Evolutionary conservation across 106 monocot genomes (phyloP).

Genomic region (Allium fistulosum): DNA sequence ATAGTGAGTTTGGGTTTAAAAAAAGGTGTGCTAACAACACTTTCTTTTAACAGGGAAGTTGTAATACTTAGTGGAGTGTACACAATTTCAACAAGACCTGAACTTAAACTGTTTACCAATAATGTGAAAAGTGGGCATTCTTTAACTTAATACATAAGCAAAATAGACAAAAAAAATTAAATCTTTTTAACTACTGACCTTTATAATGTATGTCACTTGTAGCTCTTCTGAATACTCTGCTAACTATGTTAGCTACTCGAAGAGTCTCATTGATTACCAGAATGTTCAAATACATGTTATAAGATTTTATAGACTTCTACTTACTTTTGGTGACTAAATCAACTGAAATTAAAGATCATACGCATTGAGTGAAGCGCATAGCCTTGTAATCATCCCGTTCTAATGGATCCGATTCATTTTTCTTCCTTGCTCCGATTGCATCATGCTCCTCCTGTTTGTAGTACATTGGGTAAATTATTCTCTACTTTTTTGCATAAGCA

Average conservation of each 20-base stretch:
- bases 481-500: too few species aligned
- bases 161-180: too few species aligned
- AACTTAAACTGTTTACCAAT: too few species aligned
- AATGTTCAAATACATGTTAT: neutral
- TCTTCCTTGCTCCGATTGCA: conserved; percentile 45
- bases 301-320: neutral
- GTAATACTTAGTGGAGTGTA: neutral
- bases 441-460: conserved; percentile 58
- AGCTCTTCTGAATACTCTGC: conserved; percentile 81
- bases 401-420: conserved; percentile 26
- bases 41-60: neutral
- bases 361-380: conserved; percentile 89
- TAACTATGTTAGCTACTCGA: conserved; percentile 53
- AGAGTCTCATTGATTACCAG: conserved; percentile 88
- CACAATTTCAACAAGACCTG: too few species aligned
- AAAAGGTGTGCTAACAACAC: too few species aligned
- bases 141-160: too few species aligned
- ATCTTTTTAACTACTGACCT: conserved; percentile 18
- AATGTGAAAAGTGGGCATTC: too few species aligned
- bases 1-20: neutral
- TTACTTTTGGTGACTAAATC: neutral
- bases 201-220: conserved; percentile 63
- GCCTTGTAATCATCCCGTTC: conserved; percentile 90
- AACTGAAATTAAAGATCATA: conserved; percentile 11
- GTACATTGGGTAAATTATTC: too few species aligned